These are phyloP conservation scores for Leccinum obscurum DNA, from an alignment of 768 basidiomycete genomes.

Conservation along the genomic window DNA sequence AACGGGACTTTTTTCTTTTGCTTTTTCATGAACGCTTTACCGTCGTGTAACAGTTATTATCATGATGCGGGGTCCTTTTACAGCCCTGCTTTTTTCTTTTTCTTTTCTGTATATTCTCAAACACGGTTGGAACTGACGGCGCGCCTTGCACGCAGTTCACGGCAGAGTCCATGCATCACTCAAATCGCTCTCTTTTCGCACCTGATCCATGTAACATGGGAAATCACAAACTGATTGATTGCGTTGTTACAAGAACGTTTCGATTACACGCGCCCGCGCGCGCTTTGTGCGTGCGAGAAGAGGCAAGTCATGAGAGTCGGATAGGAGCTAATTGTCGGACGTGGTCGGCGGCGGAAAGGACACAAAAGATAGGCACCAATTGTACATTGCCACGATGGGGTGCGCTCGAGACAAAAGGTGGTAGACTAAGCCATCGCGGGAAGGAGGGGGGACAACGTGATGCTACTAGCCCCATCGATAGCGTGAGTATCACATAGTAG, in stretches of 20 bases:
- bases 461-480: slow-evolving; percentile 9
- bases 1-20: slow-evolving; percentile 4
- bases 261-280: slow-evolving; percentile 20
- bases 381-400: slow-evolving; percentile 6
- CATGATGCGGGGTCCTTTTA: slow-evolving; percentile 6
- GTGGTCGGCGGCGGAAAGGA: slow-evolving; percentile 14
- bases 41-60: slow-evolving; percentile 16
- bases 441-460: slow-evolving; percentile 6
- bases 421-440: slow-evolving; percentile 20
- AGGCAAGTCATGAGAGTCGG: slow-evolving; percentile 6
- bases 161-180: slow-evolving; percentile 12
- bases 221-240: slow-evolving; percentile 21
- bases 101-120: slow-evolving; percentile 3
- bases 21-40: slow-evolving; percentile 11
- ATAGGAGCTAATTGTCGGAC: slow-evolving; percentile 24
- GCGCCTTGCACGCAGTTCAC: slow-evolving; percentile 20
- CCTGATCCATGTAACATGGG: slow-evolving; percentile 27
- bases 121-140: slow-evolving; percentile 14
- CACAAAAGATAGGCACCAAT: slow-evolving; percentile 23
- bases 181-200: slow-evolving; percentile 5
- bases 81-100: slow-evolving; percentile 9
- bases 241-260: slow-evolving; percentile 13
- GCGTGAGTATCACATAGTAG: slow-evolving; percentile 6
- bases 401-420: slow-evolving; percentile 11
- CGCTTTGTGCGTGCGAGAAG: neutral